phyloP scores from a whole-genome alignment of 2,329 filamentous ascomycete genomes.

The Claviceps fusiformis region DNA sequence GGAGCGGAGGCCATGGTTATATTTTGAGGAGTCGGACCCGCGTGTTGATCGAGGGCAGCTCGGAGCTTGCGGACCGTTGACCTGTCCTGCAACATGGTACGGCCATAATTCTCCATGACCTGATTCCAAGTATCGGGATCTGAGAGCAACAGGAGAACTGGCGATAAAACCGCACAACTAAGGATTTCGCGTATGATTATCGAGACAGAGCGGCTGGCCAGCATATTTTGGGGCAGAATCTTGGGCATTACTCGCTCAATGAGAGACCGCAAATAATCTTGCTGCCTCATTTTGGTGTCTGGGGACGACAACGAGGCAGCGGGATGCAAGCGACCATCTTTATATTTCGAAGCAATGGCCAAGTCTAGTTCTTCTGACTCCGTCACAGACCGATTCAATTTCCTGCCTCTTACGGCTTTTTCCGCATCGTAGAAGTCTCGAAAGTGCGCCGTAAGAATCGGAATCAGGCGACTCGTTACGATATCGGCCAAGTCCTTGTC shows the following conservation, averaged over 20 bases:
- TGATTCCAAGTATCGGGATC: conserved; percentile 98
- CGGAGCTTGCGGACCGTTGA: conserved; percentile 88
- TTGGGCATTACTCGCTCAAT: conserved; percentile 58
- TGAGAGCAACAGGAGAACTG: conserved; percentile 63
- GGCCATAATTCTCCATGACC: conserved; percentile 77
- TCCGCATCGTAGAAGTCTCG: conserved; percentile 87
- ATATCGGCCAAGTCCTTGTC: conserved; percentile 74
- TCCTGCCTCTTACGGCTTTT: conserved; percentile 69
- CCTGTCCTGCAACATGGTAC: conserved; percentile 80
- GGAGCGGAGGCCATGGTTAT: conserved; percentile 59
- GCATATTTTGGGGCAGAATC: conserved; percentile 58
- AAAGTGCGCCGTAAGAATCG: conserved; percentile 77
- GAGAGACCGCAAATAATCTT: conserved; percentile 74
- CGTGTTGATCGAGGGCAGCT: conserved; percentile 86
- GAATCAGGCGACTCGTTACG: conserved; percentile 68
- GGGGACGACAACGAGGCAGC: conserved; percentile 73
- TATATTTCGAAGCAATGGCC: conserved; percentile 90
- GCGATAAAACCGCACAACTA: conserved; percentile 79
- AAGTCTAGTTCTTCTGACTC: conserved; percentile 93
- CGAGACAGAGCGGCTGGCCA: conserved; percentile 67
- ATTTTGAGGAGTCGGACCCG: conserved; percentile 60
- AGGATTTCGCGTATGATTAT: conserved; percentile 79
- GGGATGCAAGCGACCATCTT: conserved; percentile 73
- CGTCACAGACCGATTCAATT: conserved; percentile 78
- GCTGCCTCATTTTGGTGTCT: conserved; percentile 72